A percentile compares a stretch with the other conserved stretches of the same genome.
Conservation (phyloP, 805 yeast species). For the Candida wancherniae region DNA sequence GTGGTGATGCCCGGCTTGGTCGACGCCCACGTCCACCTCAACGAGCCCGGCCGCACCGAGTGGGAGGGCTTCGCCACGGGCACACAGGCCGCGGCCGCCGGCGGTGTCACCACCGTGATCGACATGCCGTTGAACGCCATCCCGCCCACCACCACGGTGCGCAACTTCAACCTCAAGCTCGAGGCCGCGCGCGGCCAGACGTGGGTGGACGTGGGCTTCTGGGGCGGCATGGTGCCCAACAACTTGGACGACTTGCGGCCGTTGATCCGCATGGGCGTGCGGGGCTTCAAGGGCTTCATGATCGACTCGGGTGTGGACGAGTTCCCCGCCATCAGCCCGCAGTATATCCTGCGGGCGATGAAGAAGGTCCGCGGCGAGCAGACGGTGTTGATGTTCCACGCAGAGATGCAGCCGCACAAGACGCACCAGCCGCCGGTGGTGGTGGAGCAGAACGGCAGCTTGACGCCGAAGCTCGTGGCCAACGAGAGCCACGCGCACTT, state of each 20-base stretch:
- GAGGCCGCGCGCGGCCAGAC: constrained; percentile 75
- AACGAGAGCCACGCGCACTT: constrained; percentile 19
- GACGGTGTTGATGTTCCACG: constrained; percentile 86
- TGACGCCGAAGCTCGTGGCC: constrained; percentile 23
- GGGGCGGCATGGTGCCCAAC: constrained; percentile 92
- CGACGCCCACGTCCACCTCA: constrained; percentile 90
- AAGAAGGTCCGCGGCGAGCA: constrained; percentile 51
- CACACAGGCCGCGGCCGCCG: constrained; percentile 88
- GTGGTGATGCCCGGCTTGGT: constrained; percentile 85
- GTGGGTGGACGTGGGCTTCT: constrained; percentile 92
- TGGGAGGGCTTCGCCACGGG: constrained; percentile 99
- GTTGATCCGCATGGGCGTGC: constrained; percentile 76
- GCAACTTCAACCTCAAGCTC: constrained; percentile 68
- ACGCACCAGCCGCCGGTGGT: constrained; percentile 19
- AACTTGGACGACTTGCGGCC: constrained; percentile 69
- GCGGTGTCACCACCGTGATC: constrained; percentile 92
- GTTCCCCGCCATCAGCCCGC: constrained; percentile 74
- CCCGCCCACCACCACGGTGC: constrained; percentile 88
- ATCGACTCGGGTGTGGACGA: constrained; percentile 96
- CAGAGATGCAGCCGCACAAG: constrained; percentile 64
- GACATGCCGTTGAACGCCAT: constrained; percentile 96
- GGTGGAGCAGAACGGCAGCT: constrained; percentile 21
- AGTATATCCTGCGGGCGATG: constrained; percentile 66
- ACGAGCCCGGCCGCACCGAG: constrained; percentile 97
- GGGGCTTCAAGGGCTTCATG: constrained; percentile 91